phyloP scores from a whole-genome alignment of 805 yeast genomes.

The Suhomyces sp. region DNA sequence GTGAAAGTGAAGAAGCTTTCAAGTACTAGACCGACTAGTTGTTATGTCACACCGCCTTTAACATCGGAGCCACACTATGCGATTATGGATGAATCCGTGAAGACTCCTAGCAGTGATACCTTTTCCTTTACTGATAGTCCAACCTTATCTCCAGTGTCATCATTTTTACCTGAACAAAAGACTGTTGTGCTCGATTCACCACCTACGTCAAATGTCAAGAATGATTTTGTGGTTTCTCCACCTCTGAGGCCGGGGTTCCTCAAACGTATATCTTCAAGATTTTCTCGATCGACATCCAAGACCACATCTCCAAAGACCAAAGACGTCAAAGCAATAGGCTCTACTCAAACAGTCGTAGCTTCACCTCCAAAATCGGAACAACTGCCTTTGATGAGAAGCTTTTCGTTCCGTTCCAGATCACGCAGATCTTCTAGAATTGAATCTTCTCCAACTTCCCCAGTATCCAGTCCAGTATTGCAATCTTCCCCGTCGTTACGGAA shows the following conservation, averaged over 20 bases:
- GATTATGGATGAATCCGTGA: constrained; percentile 3
- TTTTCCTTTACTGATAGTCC: constrained; percentile 7
- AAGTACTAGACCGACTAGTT: constrained; percentile 14
- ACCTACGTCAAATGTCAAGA: not conserved
- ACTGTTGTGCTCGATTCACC: not conserved
- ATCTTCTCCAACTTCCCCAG: not conserved
- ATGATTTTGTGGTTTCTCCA: not conserved
- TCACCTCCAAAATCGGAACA: not conserved
- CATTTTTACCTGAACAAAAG: constrained; percentile 1
- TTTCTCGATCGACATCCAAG: not conserved
- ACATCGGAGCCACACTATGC: not conserved
- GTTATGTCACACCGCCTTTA: constrained; percentile 18
- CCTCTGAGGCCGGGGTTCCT: not conserved
- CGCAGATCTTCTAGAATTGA: not conserved
- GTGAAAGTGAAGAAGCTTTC: not conserved
- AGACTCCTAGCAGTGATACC: constrained; percentile 6
- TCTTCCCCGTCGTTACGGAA: not conserved
- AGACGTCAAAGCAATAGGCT: not conserved
- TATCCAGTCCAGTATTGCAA: not conserved
- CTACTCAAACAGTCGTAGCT: not conserved
- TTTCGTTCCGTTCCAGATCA: constrained; percentile 4
- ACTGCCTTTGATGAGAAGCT: constrained; percentile 1
- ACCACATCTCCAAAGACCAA: not conserved
- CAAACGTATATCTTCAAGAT: not conserved
- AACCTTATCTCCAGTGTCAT: constrained; percentile 5